phyloP scores from a whole-genome alignment of 805 yeast genomes.

The Komagataella mondaviorum region DNA sequence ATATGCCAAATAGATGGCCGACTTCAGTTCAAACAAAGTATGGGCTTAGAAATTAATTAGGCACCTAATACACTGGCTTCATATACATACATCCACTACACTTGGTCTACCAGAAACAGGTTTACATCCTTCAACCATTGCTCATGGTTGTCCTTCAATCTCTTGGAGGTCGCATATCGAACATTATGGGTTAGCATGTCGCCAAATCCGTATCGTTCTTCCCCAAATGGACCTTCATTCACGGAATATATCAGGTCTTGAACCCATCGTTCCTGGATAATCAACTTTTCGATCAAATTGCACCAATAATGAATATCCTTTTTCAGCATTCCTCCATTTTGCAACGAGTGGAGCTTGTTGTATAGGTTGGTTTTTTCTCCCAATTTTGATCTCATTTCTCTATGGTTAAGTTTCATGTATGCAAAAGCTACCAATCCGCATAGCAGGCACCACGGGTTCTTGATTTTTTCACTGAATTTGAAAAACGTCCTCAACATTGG shows the following conservation, averaged over 20 bases:
- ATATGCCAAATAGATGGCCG: background rate
- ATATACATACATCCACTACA: background rate
- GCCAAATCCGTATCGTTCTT: background rate
- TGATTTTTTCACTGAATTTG: conserved; percentile 35
- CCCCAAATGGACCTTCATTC: background rate
- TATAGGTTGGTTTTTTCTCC: conserved; percentile 35
- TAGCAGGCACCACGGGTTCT: conserved; percentile 55
- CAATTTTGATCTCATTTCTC: conserved; percentile 26
- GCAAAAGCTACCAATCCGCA: conserved; percentile 56
- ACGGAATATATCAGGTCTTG: conserved; percentile 21
- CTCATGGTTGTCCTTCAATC: background rate
- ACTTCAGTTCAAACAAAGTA: too few species aligned
- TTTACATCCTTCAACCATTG: background rate
- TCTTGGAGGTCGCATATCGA: background rate
- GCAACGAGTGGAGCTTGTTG: conserved; percentile 36
- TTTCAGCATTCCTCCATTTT: conserved; percentile 36
- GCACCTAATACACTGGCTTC: too few species aligned
- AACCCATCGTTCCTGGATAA: conserved; percentile 51
- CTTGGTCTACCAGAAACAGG: background rate
- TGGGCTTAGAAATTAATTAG: too few species aligned
- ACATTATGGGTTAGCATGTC: background rate
- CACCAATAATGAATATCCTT: conserved; percentile 40
- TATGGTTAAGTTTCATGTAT: conserved; percentile 38
- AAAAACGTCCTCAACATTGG: conserved; percentile 36
- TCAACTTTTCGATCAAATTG: conserved; percentile 35